A percentile compares a stretch with the other conserved stretches of the same genome.
phyloP scores from a whole-genome alignment of 2,329 filamentous ascomycete genomes.

The Cercospora janseana region DNA sequence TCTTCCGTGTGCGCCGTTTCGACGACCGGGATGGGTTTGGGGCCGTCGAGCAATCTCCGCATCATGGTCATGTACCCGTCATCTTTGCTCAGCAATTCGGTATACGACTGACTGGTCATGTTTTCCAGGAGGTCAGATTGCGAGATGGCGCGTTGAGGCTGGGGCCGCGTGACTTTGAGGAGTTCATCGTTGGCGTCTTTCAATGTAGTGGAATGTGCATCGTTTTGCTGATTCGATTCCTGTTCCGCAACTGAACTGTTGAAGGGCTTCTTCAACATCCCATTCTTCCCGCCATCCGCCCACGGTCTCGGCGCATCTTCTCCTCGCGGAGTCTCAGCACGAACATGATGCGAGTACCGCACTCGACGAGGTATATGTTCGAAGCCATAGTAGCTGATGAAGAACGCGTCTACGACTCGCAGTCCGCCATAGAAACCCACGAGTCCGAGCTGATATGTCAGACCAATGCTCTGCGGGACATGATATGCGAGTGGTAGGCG shows the following conservation, averaged over 20 bases:
- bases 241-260: constrained; percentile 4
- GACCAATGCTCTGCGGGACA: constrained; percentile 46
- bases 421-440: constrained; percentile 46
- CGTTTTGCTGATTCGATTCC: not conserved
- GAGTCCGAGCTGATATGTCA: constrained; percentile 47
- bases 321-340: constrained; percentile 33
- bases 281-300: constrained; percentile 24
- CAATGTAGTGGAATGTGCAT: constrained; percentile 7
- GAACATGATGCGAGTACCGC: constrained; percentile 40
- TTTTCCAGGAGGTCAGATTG: constrained; percentile 29
- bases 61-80: constrained; percentile 25
- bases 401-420: constrained; percentile 46
- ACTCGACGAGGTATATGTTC: constrained; percentile 45
- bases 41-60: constrained; percentile 27
- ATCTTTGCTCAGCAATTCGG: constrained; percentile 23
- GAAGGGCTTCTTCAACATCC: constrained; percentile 20
- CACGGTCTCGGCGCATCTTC: constrained; percentile 23
- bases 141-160: constrained; percentile 20
- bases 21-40: constrained; percentile 36
- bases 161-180: constrained; percentile 12
- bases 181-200: constrained; percentile 15
- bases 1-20: constrained; percentile 43
- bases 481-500: constrained; percentile 45
- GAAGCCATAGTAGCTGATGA: constrained; percentile 44
- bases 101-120: constrained; percentile 29